Conservation (phyloP, 129 eudicot species). For the Artemisia annua region DNA sequence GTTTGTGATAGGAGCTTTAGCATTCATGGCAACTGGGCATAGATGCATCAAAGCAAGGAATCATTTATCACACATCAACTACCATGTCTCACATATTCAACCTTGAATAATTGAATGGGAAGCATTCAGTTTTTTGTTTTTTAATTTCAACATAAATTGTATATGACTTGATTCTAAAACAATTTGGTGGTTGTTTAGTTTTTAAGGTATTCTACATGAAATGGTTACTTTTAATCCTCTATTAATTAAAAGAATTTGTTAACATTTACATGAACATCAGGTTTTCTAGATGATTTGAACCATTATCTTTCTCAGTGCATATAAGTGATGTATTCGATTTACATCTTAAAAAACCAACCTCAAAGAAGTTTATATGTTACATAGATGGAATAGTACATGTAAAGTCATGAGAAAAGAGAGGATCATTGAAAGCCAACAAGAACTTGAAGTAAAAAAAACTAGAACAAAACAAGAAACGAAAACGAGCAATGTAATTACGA, state of each 20-base stretch:
- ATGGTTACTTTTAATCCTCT: too few relatives aligned
- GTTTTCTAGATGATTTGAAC: too few relatives aligned
- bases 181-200: too few relatives aligned
- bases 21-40: constrained; percentile 4
- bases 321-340: neutral
- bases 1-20: constrained; percentile 30
- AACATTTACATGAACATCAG: too few relatives aligned
- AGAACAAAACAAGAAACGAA: neutral
- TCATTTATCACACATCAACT: constrained; percentile 22
- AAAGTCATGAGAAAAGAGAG: neutral
- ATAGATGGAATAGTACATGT: too few relatives aligned
- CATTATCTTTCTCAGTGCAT: neutral
- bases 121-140: neutral
- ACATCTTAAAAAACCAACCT: too few relatives aligned
- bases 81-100: constrained; percentile 6
- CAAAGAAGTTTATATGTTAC: too few relatives aligned
- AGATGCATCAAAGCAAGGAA: constrained; percentile 20
- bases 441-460: neutral
- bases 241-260: too few relatives aligned
- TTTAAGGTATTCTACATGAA: too few relatives aligned
- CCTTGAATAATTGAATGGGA: neutral
- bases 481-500: constrained; percentile 19
- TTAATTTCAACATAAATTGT: too few relatives aligned
- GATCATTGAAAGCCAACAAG: neutral
- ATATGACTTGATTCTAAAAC: too few relatives aligned